Evolutionary conservation across 164 flowering plant species (phyloP).

Genomic region (Stephania japonica): DNA sequence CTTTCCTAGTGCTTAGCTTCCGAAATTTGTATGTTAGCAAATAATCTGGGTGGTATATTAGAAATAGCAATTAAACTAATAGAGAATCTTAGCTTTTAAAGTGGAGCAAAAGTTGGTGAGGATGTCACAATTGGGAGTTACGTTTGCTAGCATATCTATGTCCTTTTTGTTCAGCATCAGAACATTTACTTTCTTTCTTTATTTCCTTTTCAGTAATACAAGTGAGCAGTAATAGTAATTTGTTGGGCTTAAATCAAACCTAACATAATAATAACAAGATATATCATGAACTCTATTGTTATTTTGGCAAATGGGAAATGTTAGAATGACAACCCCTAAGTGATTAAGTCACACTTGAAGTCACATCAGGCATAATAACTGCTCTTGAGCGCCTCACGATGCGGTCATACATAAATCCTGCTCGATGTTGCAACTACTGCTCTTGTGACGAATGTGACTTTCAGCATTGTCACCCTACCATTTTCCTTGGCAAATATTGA

Average conservation of each 20-base stretch:
- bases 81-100: conserved; percentile 2
- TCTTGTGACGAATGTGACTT: too few species aligned
- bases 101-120: not conserved
- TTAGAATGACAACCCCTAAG: too few species aligned
- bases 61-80: not conserved
- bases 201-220: not conserved
- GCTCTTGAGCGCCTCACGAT: too few species aligned
- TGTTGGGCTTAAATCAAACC: not conserved
- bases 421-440: too few species aligned
- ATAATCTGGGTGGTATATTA: not conserved
- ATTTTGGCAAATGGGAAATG: not conserved
- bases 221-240: not conserved
- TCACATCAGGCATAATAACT: too few species aligned
- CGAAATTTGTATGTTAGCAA: not conserved
- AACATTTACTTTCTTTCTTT: not conserved
- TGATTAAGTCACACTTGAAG: too few species aligned
- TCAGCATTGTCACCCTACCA: too few species aligned
- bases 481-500: not conserved
- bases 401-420: too few species aligned
- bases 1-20: not conserved
- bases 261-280: not conserved
- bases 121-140: not conserved
- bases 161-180: conserved; percentile 1
- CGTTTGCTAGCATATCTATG: not conserved
- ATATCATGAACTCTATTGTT: not conserved